Percentiles rank a stretch among this genome's conserved stretches.
Evolutionary conservation across 352 stramenopile genomes (phyloP).

Genomic region (Phytophthora sojae): DNA sequence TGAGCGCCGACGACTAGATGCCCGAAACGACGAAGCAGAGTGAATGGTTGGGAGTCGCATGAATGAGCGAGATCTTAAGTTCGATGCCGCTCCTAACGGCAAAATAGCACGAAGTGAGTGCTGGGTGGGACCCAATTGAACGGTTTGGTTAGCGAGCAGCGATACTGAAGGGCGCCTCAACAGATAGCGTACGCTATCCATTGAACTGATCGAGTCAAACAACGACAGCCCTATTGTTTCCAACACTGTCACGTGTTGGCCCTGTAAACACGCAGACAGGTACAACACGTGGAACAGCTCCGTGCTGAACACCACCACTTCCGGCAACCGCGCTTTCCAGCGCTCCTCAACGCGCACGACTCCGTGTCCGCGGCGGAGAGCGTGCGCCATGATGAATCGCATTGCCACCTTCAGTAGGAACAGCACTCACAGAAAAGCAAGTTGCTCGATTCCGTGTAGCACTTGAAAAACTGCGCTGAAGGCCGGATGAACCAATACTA

Average conservation of each 20-base stretch:
- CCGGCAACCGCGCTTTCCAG: slow-evolving; percentile 24
- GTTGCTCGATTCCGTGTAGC: slow-evolving; percentile 3
- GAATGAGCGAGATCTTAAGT: no score
- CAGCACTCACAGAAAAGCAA: slow-evolving; percentile 17
- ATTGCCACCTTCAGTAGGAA: slow-evolving; percentile 16
- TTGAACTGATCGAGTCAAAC: slow-evolving; percentile 3
- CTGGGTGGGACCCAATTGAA: neutral
- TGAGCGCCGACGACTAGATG: no score
- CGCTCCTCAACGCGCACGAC: neutral
- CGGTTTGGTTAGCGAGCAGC: neutral
- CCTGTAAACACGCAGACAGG: slow-evolving; percentile 23
- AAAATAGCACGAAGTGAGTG: neutral
- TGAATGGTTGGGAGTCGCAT: no score
- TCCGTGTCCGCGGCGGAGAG: slow-evolving; percentile 9
- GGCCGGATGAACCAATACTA: slow-evolving; percentile 21
- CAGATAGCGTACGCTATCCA: slow-evolving; percentile 6
- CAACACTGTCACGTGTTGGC: slow-evolving; percentile 8
- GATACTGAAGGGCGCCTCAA: neutral
- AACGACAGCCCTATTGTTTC: slow-evolving; percentile 12
- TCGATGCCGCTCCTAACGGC: no score
- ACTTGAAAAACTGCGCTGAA: slow-evolving; percentile 21
- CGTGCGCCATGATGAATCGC: slow-evolving; percentile 13
- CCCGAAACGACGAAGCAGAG: no score
- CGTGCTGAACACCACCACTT: slow-evolving; percentile 29
- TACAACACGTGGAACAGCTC: slow-evolving; percentile 39